Percentiles rank a stretch among this genome's conserved stretches.
Evolutionary conservation across 192 early-diverging fungal genomes (phyloP).

Genomic region (Phycomyces blakesleeanus): DNA sequence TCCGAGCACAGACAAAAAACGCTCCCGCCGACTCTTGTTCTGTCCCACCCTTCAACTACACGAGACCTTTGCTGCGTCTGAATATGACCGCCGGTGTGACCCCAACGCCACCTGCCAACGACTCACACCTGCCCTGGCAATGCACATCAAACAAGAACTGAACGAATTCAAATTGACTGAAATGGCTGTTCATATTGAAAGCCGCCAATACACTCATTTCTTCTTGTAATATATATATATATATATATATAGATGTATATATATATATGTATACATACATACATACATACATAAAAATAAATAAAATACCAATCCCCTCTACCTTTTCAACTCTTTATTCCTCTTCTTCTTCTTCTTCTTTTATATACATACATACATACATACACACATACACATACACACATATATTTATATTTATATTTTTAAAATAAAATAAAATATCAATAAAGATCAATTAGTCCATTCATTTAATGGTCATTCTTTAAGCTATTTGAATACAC

Average conservation of each 20-base stretch:
- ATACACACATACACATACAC: too few species aligned
- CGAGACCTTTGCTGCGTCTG: conserved; percentile 62
- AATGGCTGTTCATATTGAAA: conserved; percentile 85
- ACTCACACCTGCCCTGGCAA: conserved; percentile 79
- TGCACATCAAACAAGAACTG: conserved; percentile 87
- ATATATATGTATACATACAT: not conserved
- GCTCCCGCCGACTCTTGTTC: conserved; percentile 40
- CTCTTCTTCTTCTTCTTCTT: too few species aligned
- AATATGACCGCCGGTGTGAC: conserved; percentile 90
- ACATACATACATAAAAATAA: not conserved
- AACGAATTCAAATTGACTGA: conserved; percentile 91
- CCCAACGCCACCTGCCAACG: conserved; percentile 75
- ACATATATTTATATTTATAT: too few species aligned
- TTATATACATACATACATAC: too few species aligned
- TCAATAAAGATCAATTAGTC: too few species aligned
- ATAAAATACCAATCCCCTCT: not conserved
- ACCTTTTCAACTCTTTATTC: not conserved
- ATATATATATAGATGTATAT: too few species aligned
- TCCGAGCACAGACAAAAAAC: too few species aligned
- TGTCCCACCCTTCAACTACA: conserved; percentile 54
- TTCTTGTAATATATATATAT: conserved; percentile 41
- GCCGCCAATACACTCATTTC: conserved; percentile 66
- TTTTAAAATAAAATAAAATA: too few species aligned
- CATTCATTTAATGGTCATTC: too few species aligned
- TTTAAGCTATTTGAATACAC: too few species aligned